Evolutionary conservation across 257 asterid genomes (phyloP).

Genomic region (Gentiana straminea): DNA sequence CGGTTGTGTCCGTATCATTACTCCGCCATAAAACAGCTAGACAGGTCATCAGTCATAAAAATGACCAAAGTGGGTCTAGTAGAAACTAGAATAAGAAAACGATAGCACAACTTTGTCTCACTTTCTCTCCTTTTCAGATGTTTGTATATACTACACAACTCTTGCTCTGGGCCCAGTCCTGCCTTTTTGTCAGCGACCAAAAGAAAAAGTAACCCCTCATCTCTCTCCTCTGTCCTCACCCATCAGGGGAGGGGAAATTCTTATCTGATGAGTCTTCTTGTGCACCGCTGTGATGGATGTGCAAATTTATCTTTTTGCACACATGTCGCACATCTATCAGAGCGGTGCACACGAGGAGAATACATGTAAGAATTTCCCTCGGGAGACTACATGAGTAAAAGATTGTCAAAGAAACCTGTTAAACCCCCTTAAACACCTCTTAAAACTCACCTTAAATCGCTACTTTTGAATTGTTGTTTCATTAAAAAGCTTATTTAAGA

Average conservation of each 20-base stretch:
- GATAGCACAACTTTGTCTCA: conserved; percentile 33
- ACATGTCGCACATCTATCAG: too few species aligned
- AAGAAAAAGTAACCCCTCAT: conserved; percentile 23
- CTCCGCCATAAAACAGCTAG: too few species aligned
- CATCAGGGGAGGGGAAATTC: neutral
- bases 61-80: too few species aligned
- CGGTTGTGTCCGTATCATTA: too few species aligned
- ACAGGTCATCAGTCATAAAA: too few species aligned
- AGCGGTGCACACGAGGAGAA: too few species aligned
- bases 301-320: too few species aligned
- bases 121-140: conserved; percentile 82
- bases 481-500: neutral
- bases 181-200: conserved; percentile 25
- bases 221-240: conserved; percentile 6
- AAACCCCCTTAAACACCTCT: neutral
- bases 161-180: conserved; percentile 20
- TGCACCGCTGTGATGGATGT: too few species aligned
- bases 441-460: too few species aligned
- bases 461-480: too few species aligned
- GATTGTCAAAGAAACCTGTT: conserved; percentile 11
- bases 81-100: conserved; percentile 22
- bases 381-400: neutral
- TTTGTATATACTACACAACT: conserved; percentile 3
- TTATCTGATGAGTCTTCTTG: too few species aligned
- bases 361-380: too few species aligned